Percentiles rank a stretch among this genome's conserved stretches.
Conservation (phyloP, 345 rosid genomes). For the Pseudoturritis turrita region DNA sequence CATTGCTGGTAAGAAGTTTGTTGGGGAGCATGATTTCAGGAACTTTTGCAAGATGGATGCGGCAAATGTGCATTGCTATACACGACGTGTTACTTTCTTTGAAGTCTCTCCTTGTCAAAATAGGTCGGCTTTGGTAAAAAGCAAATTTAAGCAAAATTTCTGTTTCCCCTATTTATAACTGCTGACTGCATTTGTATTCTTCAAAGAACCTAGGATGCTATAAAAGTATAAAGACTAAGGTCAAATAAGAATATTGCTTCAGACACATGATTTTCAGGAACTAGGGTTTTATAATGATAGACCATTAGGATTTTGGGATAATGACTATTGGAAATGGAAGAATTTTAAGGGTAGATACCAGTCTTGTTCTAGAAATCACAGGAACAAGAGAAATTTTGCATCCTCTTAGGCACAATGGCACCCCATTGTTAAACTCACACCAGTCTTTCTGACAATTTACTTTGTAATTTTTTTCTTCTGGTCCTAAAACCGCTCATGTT, state of each 20-base stretch:
- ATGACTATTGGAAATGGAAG: neutral
- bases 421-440: neutral
- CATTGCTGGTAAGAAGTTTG: constrained; percentile 68
- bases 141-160: constrained; percentile 2
- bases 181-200: constrained; percentile 1
- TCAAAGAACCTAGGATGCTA: neutral
- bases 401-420: neutral
- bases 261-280: neutral
- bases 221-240: neutral
- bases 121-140: constrained; percentile 48
- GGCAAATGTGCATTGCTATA: constrained; percentile 72
- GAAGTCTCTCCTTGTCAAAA: constrained; percentile 55
- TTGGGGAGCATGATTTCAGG: constrained; percentile 90
- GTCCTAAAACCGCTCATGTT: constrained; percentile 1
- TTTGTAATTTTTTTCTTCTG: neutral
- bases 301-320: neutral
- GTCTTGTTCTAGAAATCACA: neutral
- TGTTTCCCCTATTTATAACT: neutral
- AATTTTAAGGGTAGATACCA: neutral
- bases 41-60: constrained; percentile 99
- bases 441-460: neutral
- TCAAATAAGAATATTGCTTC: neutral
- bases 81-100: constrained; percentile 58
- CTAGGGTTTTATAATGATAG: neutral
- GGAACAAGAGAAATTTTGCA: neutral